Percentiles rank a stretch among this genome's conserved stretches.
phyloP scores from a whole-genome alignment of 2,329 filamentous ascomycete species.

The Beauveria sp. region DNA sequence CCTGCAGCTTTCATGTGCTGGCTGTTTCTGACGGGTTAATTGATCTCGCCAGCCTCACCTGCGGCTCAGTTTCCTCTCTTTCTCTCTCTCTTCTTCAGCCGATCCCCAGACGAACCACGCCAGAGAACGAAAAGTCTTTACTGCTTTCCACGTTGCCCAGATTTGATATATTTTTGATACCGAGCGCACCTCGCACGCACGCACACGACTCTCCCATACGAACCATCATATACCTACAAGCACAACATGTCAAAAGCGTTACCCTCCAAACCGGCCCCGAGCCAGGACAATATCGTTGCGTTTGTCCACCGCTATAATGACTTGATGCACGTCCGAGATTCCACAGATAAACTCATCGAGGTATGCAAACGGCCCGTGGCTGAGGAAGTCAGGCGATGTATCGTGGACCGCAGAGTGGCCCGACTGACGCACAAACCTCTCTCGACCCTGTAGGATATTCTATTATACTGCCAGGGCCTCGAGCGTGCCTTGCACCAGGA shows the following conservation, averaged over 20 bases:
- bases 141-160: background rate
- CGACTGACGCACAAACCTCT: background rate
- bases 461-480: conserved; percentile 36
- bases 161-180: background rate
- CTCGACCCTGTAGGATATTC: conserved; percentile 32
- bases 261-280: background rate
- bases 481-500: conserved; percentile 37
- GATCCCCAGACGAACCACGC: background rate
- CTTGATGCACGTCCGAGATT: conserved; percentile 7
- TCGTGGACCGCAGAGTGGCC: background rate
- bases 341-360: conserved; percentile 10
- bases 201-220: background rate
- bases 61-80: background rate
- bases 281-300: background rate
- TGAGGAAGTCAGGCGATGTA: background rate
- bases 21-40: background rate
- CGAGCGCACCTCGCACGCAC: background rate
- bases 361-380: background rate
- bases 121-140: background rate
- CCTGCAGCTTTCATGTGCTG: background rate
- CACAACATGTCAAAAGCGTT: background rate
- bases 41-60: background rate
- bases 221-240: background rate
- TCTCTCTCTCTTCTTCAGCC: background rate
- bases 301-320: conserved; percentile 12